phyloP scores from a whole-genome alignment of 192 early-diverging fungal species.

The Cetraspora pellucida region DNA sequence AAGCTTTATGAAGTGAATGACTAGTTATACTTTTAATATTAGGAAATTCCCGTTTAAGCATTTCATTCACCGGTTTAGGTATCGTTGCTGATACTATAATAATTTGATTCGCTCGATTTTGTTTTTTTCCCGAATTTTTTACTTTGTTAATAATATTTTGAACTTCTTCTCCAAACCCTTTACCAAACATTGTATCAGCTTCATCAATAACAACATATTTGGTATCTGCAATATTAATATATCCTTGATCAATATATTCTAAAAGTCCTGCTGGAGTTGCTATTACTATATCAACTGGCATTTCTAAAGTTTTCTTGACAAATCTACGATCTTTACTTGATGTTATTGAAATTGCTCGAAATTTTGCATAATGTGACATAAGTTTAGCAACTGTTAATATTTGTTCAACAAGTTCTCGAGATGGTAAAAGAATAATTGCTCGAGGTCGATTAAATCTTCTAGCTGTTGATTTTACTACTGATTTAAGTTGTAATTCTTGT shows the following conservation, averaged over 20 bases:
- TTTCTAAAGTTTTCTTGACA: conserved; percentile 51
- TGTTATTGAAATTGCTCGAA: conserved; percentile 68
- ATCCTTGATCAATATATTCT: conserved; percentile 52
- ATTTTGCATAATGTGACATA: conserved; percentile 67
- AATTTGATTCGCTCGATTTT: conserved; percentile 50
- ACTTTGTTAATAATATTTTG: conserved; percentile 55
- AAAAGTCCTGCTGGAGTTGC: conserved; percentile 78
- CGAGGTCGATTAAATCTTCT: conserved; percentile 76
- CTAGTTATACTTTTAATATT: conserved; percentile 74
- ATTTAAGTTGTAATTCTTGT: conserved; percentile 32
- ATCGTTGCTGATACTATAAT: conserved; percentile 72
- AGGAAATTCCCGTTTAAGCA: conserved; percentile 58
- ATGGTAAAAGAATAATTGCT: conserved; percentile 84
- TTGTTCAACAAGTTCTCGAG: conserved; percentile 85
- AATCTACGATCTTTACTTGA: conserved; percentile 48
- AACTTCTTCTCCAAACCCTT: conserved; percentile 73
- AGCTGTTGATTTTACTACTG: conserved; percentile 40
- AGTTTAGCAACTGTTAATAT: conserved; percentile 73
- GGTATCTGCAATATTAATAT: conserved; percentile 64
- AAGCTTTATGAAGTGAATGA: conserved; percentile 75
- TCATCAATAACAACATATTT: conserved; percentile 86
- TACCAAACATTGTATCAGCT: conserved; percentile 90
- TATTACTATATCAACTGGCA: conserved; percentile 83
- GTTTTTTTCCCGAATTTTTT: conserved; percentile 42
- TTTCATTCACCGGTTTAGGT: conserved; percentile 67